Conservation (phyloP, 1,284 basidiomycete genomes). For the Ganoderma boninense region DNA sequence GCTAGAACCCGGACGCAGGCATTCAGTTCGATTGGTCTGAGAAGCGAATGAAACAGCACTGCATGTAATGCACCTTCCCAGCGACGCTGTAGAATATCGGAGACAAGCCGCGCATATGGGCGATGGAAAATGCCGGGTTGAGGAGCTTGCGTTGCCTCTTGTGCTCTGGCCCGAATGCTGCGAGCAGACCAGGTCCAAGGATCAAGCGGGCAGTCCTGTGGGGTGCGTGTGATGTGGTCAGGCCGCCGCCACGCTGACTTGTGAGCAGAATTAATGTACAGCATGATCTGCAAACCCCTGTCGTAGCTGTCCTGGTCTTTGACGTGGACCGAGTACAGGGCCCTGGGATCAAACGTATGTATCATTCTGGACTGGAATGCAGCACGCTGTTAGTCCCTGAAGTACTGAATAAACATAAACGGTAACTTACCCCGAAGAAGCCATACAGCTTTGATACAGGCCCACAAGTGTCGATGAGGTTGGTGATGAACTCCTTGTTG, state of each 20-base stretch:
- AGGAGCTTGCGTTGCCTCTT: constrained; percentile 8
- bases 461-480: constrained; percentile 3
- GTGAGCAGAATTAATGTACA: neutral
- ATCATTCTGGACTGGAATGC: neutral
- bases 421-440: constrained; percentile 8
- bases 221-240: neutral
- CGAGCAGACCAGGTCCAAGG: neutral
- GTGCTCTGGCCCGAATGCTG: neutral
- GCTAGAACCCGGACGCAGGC: constrained; percentile 12
- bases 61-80: constrained; percentile 1
- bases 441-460: constrained; percentile 7
- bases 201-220: neutral
- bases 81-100: constrained; percentile 8
- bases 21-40: neutral
- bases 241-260: neutral
- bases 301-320: constrained; percentile 7
- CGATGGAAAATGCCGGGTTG: constrained; percentile 6
- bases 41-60: neutral
- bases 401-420: too few relatives aligned
- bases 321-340: constrained; percentile 10
- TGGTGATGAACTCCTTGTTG: constrained; percentile 3
- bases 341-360: constrained; percentile 8
- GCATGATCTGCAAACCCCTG: neutral
- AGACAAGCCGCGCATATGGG: constrained; percentile 7
- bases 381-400: neutral